Evolutionary conservation across 2,329 filamentous ascomycete genomes (phyloP).

Genomic region (Colletotrichum agaves): DNA sequence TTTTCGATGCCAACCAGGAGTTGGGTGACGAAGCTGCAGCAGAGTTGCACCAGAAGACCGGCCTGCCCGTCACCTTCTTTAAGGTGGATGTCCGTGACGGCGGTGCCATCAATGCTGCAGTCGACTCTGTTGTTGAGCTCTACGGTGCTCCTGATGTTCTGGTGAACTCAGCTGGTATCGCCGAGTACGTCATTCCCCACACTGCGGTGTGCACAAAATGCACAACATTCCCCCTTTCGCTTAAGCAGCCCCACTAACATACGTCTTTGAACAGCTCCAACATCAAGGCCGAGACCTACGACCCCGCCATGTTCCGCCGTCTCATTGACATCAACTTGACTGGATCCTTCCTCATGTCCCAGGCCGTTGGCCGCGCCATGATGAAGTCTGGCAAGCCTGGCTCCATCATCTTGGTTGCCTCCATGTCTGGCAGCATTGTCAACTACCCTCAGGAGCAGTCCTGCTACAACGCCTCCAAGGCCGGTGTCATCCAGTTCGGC

Average conservation of each 20-base stretch:
- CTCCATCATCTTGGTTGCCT: conserved; percentile 79
- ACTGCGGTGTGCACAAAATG: conserved; percentile 21
- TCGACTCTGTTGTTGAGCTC: conserved; percentile 71
- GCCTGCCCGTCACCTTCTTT: conserved; percentile 79
- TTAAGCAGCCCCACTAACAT: conserved; percentile 25
- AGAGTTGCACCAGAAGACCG: conserved; percentile 77
- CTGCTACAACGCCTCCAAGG: conserved; percentile 87
- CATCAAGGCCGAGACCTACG: conserved; percentile 83
- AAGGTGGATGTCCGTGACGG: conserved; percentile 82
- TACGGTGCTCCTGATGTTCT: conserved; percentile 79
- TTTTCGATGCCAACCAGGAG: conserved; percentile 82
- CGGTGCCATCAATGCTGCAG: conserved; percentile 74
- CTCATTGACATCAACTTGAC: conserved; percentile 86
- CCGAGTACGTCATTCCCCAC: conserved; percentile 60
- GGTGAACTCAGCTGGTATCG: conserved; percentile 84
- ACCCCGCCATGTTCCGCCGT: conserved; percentile 79
- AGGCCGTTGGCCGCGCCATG: conserved; percentile 78
- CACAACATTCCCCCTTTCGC: conserved; percentile 37
- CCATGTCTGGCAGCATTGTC: conserved; percentile 85
- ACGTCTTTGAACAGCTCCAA: conserved; percentile 64
- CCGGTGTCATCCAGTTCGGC: conserved; percentile 80
- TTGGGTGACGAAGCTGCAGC: conserved; percentile 76
- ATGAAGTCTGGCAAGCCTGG: conserved; percentile 77
- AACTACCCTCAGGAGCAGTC: conserved; percentile 88
- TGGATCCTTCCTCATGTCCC: conserved; percentile 81